These are phyloP conservation scores for Geosmithia flava DNA, from an alignment of 2,329 filamentous ascomycete species.

Conservation along the genomic window DNA sequence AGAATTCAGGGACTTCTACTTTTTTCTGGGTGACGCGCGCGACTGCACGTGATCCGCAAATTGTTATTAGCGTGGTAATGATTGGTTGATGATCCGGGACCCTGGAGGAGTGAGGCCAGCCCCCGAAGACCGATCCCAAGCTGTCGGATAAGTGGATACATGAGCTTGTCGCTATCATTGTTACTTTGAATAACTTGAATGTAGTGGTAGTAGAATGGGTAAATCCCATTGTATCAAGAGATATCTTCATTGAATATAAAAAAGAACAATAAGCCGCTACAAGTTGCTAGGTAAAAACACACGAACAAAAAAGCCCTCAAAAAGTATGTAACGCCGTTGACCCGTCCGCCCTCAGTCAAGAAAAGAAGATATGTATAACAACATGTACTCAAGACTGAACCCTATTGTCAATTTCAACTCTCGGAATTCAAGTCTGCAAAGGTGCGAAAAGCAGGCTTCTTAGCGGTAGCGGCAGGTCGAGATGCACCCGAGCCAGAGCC, in stretches of 20 bases:
- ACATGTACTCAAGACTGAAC: too few relatives aligned
- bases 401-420: conserved; percentile 1
- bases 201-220: neutral
- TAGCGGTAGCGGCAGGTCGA: conserved; percentile 7
- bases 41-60: conserved; percentile 2
- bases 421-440: conserved; percentile 36
- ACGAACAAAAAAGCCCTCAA: neutral
- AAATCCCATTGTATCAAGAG: neutral
- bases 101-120: neutral
- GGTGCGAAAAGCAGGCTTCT: conserved; percentile 33
- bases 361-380: neutral
- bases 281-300: neutral
- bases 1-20: neutral
- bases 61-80: neutral
- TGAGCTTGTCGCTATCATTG: neutral
- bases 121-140: neutral
- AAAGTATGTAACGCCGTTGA: neutral
- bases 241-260: neutral
- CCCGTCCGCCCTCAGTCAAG: neutral
- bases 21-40: conserved; percentile 3
- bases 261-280: neutral
- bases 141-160: neutral
- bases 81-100: neutral
- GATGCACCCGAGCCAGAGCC: conserved; percentile 4
- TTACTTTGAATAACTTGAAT: too few relatives aligned